These are phyloP conservation scores for Colletotrichum sp. DNA, from an alignment of 2,329 filamentous ascomycete genomes.

Conservation along the genomic window DNA sequence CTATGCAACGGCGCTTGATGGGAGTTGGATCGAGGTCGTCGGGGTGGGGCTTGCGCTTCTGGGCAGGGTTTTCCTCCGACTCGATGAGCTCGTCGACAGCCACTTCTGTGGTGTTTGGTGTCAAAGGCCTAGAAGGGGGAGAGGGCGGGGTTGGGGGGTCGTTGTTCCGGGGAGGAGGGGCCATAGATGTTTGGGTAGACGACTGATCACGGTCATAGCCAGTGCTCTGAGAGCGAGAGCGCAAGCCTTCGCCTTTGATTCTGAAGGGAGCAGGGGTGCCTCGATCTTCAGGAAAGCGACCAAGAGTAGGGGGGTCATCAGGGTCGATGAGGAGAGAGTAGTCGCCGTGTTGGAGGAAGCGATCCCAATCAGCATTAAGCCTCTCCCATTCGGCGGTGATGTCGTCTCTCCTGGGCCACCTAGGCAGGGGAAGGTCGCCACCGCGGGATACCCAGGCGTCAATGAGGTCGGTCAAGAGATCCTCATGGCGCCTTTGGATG, in stretches of 20 bases:
- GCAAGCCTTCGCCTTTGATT: background rate
- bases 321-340: background rate
- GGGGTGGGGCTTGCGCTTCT: background rate
- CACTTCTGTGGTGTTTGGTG: background rate
- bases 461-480: slow-evolving; percentile 13
- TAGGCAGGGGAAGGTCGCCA: background rate
- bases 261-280: background rate
- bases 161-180: background rate
- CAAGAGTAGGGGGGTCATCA: background rate
- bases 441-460: background rate
- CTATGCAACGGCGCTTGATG: background rate
- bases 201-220: background rate
- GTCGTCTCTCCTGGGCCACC: background rate
- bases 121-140: background rate
- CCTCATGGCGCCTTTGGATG: background rate
- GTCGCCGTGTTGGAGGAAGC: background rate
- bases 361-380: background rate
- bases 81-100: background rate
- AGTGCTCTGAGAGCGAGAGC: background rate
- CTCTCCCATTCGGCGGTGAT: background rate
- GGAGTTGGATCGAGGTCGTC: background rate
- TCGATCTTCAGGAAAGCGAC: background rate
- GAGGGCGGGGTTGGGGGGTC: background rate
- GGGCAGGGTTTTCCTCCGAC: background rate
- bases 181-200: background rate